Conservation (phyloP, 2,329 filamentous ascomycete species). For the Apiospora koreana region DNA sequence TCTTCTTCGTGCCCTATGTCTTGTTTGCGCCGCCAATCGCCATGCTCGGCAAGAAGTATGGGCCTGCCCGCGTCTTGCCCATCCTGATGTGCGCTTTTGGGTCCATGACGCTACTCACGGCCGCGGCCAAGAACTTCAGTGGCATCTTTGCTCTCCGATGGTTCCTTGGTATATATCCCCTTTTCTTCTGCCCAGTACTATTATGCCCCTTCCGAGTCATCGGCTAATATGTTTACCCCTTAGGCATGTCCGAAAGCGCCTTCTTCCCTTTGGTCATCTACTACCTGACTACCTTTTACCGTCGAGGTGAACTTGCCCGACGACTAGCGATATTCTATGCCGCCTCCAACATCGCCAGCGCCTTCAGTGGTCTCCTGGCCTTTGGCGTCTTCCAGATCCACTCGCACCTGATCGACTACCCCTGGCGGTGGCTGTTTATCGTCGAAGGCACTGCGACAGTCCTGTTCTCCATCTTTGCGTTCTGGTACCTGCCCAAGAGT, state of each 20-base stretch:
- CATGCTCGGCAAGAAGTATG: constrained; percentile 69
- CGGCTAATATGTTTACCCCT: neutral
- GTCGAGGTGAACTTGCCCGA: constrained; percentile 69
- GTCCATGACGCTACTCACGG: constrained; percentile 60
- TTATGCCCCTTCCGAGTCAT: no score
- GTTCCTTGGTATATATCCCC: constrained; percentile 48
- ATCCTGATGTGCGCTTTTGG: constrained; percentile 68
- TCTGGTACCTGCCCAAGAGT: constrained; percentile 67
- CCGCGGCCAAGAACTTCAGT: constrained; percentile 58
- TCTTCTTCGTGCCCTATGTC: constrained; percentile 76
- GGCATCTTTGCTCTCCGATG: constrained; percentile 68
- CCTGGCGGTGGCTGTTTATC: constrained; percentile 53
- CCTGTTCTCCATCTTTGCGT: constrained; percentile 63
- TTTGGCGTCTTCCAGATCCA: constrained; percentile 52
- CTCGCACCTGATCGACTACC: constrained; percentile 32
- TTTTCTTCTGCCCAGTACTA: neutral
- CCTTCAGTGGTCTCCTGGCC: constrained; percentile 49
- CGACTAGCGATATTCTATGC: constrained; percentile 76
- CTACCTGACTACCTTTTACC: constrained; percentile 66
- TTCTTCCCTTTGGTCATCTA: constrained; percentile 69
- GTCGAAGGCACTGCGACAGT: constrained; percentile 58
- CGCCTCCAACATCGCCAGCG: constrained; percentile 70
- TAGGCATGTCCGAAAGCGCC: constrained; percentile 65
- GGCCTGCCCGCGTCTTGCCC: constrained; percentile 63
- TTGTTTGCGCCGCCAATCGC: constrained; percentile 65